These are phyloP conservation scores for Marchantia polymorpha DNA, from an alignment of 225 moss, liverwort and hornwort species.

Conservation along the genomic window DNA sequence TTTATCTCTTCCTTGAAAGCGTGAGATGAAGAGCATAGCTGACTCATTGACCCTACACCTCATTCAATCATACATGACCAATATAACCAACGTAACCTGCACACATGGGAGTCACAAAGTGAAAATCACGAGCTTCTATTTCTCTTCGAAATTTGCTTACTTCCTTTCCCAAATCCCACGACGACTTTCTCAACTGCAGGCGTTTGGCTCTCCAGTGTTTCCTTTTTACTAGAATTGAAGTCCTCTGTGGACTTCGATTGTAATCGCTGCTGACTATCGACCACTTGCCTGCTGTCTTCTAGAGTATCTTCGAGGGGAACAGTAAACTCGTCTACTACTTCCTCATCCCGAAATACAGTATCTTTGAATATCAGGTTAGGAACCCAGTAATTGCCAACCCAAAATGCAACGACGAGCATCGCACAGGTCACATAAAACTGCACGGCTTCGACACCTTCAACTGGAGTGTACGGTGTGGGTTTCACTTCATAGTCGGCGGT, in stretches of 20 bases:
- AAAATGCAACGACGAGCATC: constrained; percentile 9
- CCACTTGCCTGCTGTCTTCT: not conserved
- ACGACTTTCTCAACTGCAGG: not conserved
- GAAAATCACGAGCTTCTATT: not conserved
- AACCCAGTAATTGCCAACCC: constrained; percentile 22
- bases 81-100: too few species aligned
- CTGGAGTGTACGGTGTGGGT: constrained; percentile 27
- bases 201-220: not conserved
- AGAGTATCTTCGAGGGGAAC: not conserved
- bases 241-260: too few species aligned
- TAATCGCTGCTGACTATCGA: not conserved
- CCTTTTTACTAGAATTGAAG: not conserved
- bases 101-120: too few species aligned
- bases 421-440: constrained; percentile 13
- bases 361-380: constrained; percentile 15
- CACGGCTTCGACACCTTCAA: constrained; percentile 12
- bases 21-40: too few species aligned
- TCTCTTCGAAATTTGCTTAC: not conserved
- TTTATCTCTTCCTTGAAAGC: too few species aligned
- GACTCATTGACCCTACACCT: too few species aligned
- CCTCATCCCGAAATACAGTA: not conserved
- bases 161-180: constrained; percentile 4
- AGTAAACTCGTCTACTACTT: not conserved
- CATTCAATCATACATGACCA: too few species aligned
- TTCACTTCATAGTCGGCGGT: constrained; percentile 17